phyloP scores from a whole-genome alignment of 306 rosid species.

The Pueraria montana region DNA sequence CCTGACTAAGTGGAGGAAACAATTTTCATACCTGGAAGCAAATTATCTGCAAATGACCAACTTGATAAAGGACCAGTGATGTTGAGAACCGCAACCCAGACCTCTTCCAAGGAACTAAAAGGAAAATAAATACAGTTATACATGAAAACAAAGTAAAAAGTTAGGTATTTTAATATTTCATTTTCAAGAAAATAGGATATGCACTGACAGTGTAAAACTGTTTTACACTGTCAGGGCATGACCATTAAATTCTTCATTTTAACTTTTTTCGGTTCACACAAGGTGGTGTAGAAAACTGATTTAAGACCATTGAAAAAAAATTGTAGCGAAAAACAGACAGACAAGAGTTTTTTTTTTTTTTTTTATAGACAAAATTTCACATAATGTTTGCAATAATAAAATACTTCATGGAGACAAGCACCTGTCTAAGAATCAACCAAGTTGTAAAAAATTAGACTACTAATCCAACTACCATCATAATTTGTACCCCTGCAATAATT shows the following conservation, averaged over 20 bases:
- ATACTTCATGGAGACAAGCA: neutral
- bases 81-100: conserved; percentile 93
- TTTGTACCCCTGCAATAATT: conserved; percentile 9
- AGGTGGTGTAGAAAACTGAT: neutral
- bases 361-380: conserved; percentile 7
- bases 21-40: conserved; percentile 73
- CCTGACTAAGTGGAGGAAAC: conserved; percentile 2
- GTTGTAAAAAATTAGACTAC: neutral
- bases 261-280: neutral
- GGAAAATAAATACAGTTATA: conserved; percentile 40
- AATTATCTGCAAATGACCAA: conserved; percentile 94
- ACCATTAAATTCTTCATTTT: too few species aligned
- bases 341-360: neutral
- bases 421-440: conserved; percentile 1
- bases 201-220: too few species aligned
- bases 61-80: conserved; percentile 96
- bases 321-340: conserved; percentile 1
- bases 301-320: neutral
- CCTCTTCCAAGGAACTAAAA: conserved; percentile 85
- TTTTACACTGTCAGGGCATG: too few species aligned
- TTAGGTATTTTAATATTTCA: neutral
- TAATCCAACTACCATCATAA: conserved; percentile 2
- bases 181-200: too few species aligned
- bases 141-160: neutral
- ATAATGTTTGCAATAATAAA: conserved; percentile 8